Evolutionary conservation across 2,329 filamentous ascomycete species (phyloP).

Genomic region (Monosporascus sp.): DNA sequence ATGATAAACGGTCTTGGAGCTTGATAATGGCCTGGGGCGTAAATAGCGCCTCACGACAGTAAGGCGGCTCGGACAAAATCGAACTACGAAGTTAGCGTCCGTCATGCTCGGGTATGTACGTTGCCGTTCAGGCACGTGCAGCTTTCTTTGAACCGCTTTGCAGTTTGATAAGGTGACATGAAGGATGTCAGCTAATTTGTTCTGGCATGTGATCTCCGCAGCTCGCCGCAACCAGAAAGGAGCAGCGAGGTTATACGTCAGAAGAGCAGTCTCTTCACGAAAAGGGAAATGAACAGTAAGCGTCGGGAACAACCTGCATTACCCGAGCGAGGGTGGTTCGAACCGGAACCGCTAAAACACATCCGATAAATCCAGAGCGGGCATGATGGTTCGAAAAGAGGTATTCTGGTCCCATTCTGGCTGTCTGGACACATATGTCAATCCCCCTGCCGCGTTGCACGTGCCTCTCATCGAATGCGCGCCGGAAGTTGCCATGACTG

Average conservation of each 20-base stretch:
- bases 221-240: not conserved
- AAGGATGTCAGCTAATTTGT: not conserved
- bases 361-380: too few relatives aligned
- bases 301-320: too few relatives aligned
- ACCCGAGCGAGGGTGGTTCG: too few relatives aligned
- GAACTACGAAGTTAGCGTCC: not conserved
- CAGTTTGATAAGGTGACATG: not conserved
- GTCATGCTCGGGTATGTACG: not conserved
- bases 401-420: not conserved
- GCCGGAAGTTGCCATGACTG: not conserved
- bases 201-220: not conserved
- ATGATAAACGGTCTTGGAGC: not conserved
- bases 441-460: not conserved
- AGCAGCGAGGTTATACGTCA: not conserved
- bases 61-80: too few relatives aligned
- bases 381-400: too few relatives aligned
- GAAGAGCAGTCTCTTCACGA: too few relatives aligned
- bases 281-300: too few relatives aligned
- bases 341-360: too few relatives aligned
- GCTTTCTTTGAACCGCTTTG: not conserved
- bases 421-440: not conserved
- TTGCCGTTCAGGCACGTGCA: not conserved
- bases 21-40: slow-evolving; percentile 9
- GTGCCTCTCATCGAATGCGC: not conserved
- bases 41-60: not conserved